phyloP scores from a whole-genome alignment of 257 asterid genomes.

The Solanum chmielewskii region DNA sequence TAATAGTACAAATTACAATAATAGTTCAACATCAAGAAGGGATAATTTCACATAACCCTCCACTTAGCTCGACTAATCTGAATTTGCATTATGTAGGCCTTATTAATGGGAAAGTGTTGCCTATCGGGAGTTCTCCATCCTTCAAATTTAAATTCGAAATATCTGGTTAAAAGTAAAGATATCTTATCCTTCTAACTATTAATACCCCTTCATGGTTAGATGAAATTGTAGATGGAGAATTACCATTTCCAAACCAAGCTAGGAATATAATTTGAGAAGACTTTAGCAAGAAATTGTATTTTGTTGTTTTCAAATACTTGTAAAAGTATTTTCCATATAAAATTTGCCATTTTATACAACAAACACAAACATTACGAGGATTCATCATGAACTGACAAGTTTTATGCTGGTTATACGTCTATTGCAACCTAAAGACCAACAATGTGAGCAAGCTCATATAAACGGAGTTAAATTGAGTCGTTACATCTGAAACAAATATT shows the following conservation, averaged over 20 bases:
- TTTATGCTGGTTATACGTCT: rapidly evolving
- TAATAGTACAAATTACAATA: background rate
- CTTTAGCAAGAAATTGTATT: background rate
- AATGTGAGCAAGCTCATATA: no score
- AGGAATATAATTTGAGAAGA: background rate
- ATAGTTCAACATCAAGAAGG: background rate
- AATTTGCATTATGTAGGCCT: background rate
- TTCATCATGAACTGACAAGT: background rate
- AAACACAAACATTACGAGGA: background rate
- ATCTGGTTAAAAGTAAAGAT: background rate
- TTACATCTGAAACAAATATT: background rate
- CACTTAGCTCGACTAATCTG: background rate
- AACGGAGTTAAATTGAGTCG: no score
- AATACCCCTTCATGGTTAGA: background rate
- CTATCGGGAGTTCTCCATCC: rapidly evolving
- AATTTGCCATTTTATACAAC: background rate
- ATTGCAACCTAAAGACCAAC: background rate
- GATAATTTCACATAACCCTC: background rate
- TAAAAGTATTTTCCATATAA: background rate
- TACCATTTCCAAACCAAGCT: background rate
- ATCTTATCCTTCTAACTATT: background rate
- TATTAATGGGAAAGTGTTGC: background rate
- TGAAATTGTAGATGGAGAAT: background rate
- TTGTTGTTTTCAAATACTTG: no score
- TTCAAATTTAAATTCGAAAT: background rate